phyloP scores from a whole-genome alignment of 768 basidiomycete species.

The Flagelloscypha sp. region DNA sequence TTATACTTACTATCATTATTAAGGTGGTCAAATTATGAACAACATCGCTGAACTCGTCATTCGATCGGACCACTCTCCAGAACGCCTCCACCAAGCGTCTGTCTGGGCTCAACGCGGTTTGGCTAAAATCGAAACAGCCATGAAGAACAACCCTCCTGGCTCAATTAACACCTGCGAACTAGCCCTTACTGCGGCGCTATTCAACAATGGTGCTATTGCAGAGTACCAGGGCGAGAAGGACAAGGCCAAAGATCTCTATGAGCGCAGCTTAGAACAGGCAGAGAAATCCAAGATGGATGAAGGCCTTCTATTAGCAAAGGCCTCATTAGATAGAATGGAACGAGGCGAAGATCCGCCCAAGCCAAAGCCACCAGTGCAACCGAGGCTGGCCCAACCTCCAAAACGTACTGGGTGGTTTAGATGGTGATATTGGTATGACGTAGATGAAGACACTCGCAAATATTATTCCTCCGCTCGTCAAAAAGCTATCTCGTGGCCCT shows the following conservation, averaged over 20 bases:
- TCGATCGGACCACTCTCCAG: constrained; percentile 18
- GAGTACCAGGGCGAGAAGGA: constrained; percentile 32
- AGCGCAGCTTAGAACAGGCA: constrained; percentile 27
- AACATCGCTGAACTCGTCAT: constrained; percentile 37
- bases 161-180: constrained; percentile 39
- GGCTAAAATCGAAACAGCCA: constrained; percentile 20
- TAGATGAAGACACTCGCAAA: no score
- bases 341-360: constrained; percentile 12
- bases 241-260: constrained; percentile 25
- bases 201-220: constrained; percentile 46
- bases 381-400: no score
- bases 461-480: no score
- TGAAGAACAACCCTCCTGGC: constrained; percentile 18
- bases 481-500: no score
- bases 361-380: no score
- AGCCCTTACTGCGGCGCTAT: constrained; percentile 49
- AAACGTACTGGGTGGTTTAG: no score
- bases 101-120: constrained; percentile 51
- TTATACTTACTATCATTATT: constrained; percentile 1
- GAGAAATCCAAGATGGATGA: constrained; percentile 27
- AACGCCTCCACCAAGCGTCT: constrained; percentile 41
- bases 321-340: constrained; percentile 13
- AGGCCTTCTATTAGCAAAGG: constrained; percentile 22
- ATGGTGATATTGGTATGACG: no score
- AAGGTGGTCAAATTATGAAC: constrained; percentile 41